phyloP scores from a whole-genome alignment of 2,329 filamentous ascomycete species.

The Karstenula rhodostoma region DNA sequence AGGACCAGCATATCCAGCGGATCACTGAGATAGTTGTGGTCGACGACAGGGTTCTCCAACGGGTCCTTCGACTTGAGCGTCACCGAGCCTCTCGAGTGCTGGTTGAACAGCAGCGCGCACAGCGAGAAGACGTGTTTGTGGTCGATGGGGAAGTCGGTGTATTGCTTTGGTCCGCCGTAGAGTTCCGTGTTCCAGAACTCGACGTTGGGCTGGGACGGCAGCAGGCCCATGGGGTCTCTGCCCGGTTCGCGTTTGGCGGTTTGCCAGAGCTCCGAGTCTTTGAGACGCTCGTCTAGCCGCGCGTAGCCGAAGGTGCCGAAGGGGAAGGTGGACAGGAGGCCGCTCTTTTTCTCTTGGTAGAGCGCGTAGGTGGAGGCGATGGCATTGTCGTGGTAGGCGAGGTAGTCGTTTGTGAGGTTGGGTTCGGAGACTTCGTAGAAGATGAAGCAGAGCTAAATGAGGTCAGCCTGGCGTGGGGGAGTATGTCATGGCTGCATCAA shows the following conservation, averaged over 20 bases:
- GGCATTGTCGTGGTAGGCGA: slow-evolving; percentile 61
- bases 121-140: slow-evolving; percentile 66
- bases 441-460: slow-evolving; percentile 59
- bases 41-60: slow-evolving; percentile 62
- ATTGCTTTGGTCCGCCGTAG: slow-evolving; percentile 68
- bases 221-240: slow-evolving; percentile 70
- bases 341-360: slow-evolving; percentile 67
- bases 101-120: slow-evolving; percentile 53
- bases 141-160: slow-evolving; percentile 61
- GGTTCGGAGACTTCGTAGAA: slow-evolving; percentile 69
- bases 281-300: slow-evolving; percentile 67
- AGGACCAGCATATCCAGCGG: slow-evolving; percentile 67
- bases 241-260: slow-evolving; percentile 53
- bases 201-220: slow-evolving; percentile 64
- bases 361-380: slow-evolving; percentile 60
- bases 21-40: slow-evolving; percentile 67
- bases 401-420: slow-evolving; percentile 62
- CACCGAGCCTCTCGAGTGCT: slow-evolving; percentile 65
- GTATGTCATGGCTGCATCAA: slow-evolving; percentile 51
- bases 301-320: slow-evolving; percentile 70
- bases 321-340: slow-evolving; percentile 67
- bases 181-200: slow-evolving; percentile 71
- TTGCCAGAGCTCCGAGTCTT: slow-evolving; percentile 63
- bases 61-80: slow-evolving; percentile 60
- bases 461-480: slow-evolving; percentile 39